A percentile compares a stretch with the other conserved stretches of the same genome.
Conservation (phyloP, 2,329 filamentous ascomycete genomes). For the Cytospora paraplurivora region DNA sequence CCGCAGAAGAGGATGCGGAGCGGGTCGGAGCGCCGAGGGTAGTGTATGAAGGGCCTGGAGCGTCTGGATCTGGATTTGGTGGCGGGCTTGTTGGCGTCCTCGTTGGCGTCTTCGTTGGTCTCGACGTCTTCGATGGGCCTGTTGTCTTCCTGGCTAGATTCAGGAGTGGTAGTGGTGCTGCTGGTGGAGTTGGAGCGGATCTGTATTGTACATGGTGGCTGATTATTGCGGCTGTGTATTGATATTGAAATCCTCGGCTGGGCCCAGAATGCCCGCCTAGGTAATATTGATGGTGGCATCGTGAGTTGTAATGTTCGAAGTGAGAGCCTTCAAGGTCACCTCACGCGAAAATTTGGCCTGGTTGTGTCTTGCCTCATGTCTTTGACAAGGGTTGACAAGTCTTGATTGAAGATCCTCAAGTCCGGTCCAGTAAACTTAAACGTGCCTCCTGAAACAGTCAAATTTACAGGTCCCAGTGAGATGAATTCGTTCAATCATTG, state of each 20-base stretch:
- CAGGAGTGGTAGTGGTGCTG: background rate
- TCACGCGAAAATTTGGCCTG: background rate
- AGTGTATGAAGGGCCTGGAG: background rate
- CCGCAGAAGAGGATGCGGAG: slow-evolving; percentile 91
- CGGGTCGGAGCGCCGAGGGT: slow-evolving; percentile 50
- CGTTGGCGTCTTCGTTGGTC: too few species aligned
- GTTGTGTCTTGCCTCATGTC: slow-evolving; percentile 10
- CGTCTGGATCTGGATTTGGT: background rate
- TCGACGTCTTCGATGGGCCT: background rate
- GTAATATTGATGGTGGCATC: slow-evolving; percentile 13
- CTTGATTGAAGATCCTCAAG: too few species aligned
- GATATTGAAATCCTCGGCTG: background rate
- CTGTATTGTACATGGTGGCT: background rate
- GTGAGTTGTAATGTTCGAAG: background rate
- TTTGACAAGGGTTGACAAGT: background rate
- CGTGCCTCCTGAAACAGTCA: background rate
- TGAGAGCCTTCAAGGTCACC: slow-evolving; percentile 13
- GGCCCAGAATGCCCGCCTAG: slow-evolving; percentile 1
- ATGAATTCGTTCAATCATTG: background rate
- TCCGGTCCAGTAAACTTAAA: background rate
- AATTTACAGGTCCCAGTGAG: background rate
- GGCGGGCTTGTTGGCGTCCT: background rate
- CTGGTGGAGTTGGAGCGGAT: slow-evolving; percentile 3
- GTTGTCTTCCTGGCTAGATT: background rate
- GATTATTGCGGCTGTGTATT: too few species aligned